Conservation (phyloP, 2,329 filamentous ascomycete species). For the Stagonosporopsis tanaceti region DNA sequence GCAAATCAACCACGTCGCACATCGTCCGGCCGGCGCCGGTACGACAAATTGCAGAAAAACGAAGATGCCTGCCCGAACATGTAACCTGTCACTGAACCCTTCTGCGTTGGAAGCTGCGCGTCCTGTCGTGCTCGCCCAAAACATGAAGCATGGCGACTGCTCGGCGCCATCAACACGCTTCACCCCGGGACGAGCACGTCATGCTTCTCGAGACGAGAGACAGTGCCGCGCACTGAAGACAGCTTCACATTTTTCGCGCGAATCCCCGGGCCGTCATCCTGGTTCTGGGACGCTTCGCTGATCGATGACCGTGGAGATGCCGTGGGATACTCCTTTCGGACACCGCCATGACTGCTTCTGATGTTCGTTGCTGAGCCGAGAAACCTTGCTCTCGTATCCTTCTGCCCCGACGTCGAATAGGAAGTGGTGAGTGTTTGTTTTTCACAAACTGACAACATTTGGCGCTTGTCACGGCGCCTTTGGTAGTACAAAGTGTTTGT, state of each 20-base stretch:
- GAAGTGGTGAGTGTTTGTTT: slow-evolving; percentile 27
- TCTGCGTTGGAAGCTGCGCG: slow-evolving; percentile 16
- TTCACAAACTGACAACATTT: slow-evolving; percentile 3
- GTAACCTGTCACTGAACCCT: slow-evolving; percentile 16
- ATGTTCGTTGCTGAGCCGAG: slow-evolving; percentile 31
- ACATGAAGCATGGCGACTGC: slow-evolving; percentile 11
- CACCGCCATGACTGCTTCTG: slow-evolving; percentile 22
- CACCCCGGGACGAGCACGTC: slow-evolving; percentile 12
- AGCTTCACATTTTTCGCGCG: slow-evolving; percentile 27
- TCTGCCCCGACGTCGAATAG: slow-evolving; percentile 28
- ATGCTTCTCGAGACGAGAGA: slow-evolving; percentile 18
- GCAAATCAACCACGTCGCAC: slow-evolving; percentile 21
- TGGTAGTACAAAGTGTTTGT: slow-evolving; percentile 23
- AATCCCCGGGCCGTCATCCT: slow-evolving; percentile 28
- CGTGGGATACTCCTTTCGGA: slow-evolving; percentile 11
- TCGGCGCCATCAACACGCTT: slow-evolving; percentile 21
- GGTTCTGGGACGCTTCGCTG: slow-evolving; percentile 13
- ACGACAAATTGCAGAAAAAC: slow-evolving; percentile 14
- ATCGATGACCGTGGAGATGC: slow-evolving; percentile 2
- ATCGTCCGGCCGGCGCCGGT: slow-evolving; percentile 8
- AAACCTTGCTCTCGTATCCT: slow-evolving; percentile 27
- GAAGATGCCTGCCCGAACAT: slow-evolving; percentile 9
- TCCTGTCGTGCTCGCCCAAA: slow-evolving; percentile 25
- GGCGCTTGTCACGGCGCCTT: slow-evolving; percentile 1
- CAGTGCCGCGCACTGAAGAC: slow-evolving; percentile 18